Base-by-base conservation (phyloP, 805 yeast species). In the Saccharomycopsis sp. region DNA sequence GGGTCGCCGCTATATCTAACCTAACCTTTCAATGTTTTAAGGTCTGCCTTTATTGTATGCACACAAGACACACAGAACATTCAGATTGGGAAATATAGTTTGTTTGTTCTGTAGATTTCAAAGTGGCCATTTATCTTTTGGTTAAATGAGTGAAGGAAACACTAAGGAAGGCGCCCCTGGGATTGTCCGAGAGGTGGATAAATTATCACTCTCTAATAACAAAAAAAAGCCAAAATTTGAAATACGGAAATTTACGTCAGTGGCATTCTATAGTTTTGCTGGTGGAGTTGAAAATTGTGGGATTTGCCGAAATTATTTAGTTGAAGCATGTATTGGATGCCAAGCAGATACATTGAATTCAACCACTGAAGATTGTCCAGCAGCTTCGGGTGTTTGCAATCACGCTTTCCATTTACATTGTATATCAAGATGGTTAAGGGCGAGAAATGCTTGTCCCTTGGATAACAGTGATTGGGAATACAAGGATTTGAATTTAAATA, bases 241-340 rank as follows among this genome's bases (percentile, higher is more conserved):
- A 61, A 89, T 93, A 33, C 85, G 87, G 60, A 93, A 89, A 69
- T 90, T 97, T 97, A 88, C 96, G 11, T 97, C 97, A 0, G 98
- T 93, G 40, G 97, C 97, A 13, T 87, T 93, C 61, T 93, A 98
- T 98, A 87, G 97, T 1, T 93, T 98, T 98, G 96, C 87, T 65
- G 84, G 87, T 50, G 90, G 79, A 28, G 90, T 87, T 44, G 98
- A 94, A 53, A 87, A 86, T 44, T 93, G 99, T 70, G 97, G 98
- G 33, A 93, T 93, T 61, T 93, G 99, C 72, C 76, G 97, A 60
- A 93, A 90, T 64, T 97, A 90, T 64, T 74, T 93, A 54, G 93
- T 93, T 98, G 99, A 93, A 58, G 93, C 93, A 14, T 93, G 98
- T 62, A 85, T 93, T 53, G 97, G 89, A 62, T 93, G 99, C 61